phyloP scores from a whole-genome alignment of 805 yeast species.

The Kodamaea restingae region DNA sequence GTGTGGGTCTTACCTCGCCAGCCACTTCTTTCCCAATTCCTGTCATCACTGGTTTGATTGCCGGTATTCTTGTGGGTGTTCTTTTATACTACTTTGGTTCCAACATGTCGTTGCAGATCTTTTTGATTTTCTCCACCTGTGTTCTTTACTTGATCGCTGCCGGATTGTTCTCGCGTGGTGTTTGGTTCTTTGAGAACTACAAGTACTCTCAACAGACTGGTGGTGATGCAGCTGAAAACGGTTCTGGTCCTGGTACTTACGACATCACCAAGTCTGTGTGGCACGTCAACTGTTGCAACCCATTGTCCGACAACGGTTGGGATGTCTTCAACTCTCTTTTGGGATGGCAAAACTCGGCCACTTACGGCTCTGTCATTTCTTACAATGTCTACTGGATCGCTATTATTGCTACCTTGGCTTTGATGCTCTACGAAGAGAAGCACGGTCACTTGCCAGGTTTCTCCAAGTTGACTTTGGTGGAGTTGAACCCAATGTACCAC shows the following conservation, averaged over 20 bases:
- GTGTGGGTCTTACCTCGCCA: constrained; percentile 36
- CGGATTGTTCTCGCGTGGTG: constrained; percentile 88
- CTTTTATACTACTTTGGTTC: constrained; percentile 80
- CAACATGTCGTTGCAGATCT: constrained; percentile 75
- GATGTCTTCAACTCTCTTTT: constrained; percentile 90
- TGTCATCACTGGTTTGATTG: constrained; percentile 79
- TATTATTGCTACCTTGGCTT: constrained; percentile 48
- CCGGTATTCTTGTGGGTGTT: constrained; percentile 71
- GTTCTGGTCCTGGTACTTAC: constrained; percentile 94
- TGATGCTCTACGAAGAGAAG: constrained; percentile 82
- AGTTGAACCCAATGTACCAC: constrained; percentile 35
- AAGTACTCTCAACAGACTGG: constrained; percentile 65
- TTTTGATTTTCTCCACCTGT: constrained; percentile 82
- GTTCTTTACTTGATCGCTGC: constrained; percentile 86
- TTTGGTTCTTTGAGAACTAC: constrained; percentile 83
- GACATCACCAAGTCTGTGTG: constrained; percentile 76
- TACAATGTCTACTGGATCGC: constrained; percentile 87
- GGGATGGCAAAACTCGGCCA: constrained; percentile 98
- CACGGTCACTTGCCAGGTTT: constrained; percentile 74
- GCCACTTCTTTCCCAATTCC: constrained; percentile 87
- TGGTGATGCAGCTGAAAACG: constrained; percentile 92
- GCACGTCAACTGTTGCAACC: constrained; percentile 98
- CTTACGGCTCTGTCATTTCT: constrained; percentile 84
- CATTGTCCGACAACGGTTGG: constrained; percentile 91
- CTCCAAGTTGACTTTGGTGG: constrained; percentile 35